A percentile compares a stretch with the other conserved stretches of the same genome.
phyloP scores from a whole-genome alignment of 306 rosid species.

The Mimosa bimucronata region DNA sequence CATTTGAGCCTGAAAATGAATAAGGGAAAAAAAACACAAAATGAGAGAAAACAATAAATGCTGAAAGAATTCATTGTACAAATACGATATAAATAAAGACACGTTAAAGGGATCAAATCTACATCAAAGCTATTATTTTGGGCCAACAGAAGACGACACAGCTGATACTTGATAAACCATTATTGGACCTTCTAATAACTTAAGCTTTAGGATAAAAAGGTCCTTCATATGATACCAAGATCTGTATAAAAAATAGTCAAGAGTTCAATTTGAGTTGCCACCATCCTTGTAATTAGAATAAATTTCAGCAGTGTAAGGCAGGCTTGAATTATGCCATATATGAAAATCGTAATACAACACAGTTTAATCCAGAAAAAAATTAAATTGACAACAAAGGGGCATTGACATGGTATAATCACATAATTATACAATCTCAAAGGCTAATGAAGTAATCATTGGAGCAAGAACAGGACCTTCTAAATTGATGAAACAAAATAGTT shows the following conservation, averaged over 20 bases:
- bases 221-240: background rate
- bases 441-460: conserved; percentile 1
- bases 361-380: background rate
- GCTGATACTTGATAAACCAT: background rate
- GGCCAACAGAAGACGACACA: background rate
- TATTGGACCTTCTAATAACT: conserved; percentile 1
- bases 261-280: background rate
- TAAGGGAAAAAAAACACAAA: background rate
- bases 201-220: conserved; percentile 6
- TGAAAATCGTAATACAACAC: background rate
- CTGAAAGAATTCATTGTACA: conserved; percentile 6
- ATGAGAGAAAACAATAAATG: conserved; percentile 23
- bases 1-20: conserved; percentile 81
- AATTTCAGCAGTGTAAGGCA: background rate
- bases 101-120: conserved; percentile 3
- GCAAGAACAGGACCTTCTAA: background rate
- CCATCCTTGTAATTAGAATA: background rate
- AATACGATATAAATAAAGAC: background rate
- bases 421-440: background rate
- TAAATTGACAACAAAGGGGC: background rate
- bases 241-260: background rate
- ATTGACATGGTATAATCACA: background rate
- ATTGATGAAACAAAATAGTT: background rate
- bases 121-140: background rate
- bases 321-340: background rate